Conservation (phyloP, 768 basidiomycete species). For the Phanerochaete sordida region DNA sequence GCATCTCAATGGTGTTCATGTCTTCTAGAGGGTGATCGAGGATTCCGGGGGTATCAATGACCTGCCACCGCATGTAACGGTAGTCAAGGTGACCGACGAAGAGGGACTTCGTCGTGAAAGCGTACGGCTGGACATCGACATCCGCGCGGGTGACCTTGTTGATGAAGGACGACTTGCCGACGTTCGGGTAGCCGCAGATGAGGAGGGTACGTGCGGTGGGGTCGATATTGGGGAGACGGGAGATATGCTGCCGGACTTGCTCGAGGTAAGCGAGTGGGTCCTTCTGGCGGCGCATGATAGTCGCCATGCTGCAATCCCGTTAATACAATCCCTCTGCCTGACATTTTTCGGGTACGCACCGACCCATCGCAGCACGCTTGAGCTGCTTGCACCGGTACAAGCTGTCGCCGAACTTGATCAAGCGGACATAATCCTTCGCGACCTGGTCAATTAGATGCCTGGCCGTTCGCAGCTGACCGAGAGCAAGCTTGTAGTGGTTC, state of each 20-base stretch:
- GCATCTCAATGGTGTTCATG: conserved; percentile 99
- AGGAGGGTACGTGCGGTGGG: conserved; percentile 97
- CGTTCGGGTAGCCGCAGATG: conserved; percentile 98
- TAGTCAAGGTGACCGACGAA: conserved; percentile 99
- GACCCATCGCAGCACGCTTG: conserved; percentile 95
- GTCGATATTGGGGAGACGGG: conserved; percentile 96
- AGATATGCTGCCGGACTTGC: conserved; percentile 98
- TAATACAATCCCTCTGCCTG: background rate
- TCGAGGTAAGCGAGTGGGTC: conserved; percentile 98
- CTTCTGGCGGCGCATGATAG: conserved; percentile 97
- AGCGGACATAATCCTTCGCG: conserved; percentile 93
- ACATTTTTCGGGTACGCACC: conserved; percentile 46
- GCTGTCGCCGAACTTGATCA: conserved; percentile 97
- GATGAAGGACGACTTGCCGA: conserved; percentile 98
- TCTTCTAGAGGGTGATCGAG: conserved; percentile 98
- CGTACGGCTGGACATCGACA: conserved; percentile 99
- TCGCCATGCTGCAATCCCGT: conserved; percentile 77
- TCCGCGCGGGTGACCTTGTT: conserved; percentile 99
- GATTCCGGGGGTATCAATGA: conserved; percentile 98
- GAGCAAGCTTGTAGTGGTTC: conserved; percentile 98
- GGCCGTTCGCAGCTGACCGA: conserved; percentile 94
- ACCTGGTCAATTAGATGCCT: conserved; percentile 96
- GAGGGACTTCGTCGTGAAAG: conserved; percentile 98
- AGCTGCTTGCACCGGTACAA: conserved; percentile 98
- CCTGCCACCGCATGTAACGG: conserved; percentile 99